phyloP scores from a whole-genome alignment of 2,329 filamentous ascomycete genomes.

The Alternaria tenuissima region DNA sequence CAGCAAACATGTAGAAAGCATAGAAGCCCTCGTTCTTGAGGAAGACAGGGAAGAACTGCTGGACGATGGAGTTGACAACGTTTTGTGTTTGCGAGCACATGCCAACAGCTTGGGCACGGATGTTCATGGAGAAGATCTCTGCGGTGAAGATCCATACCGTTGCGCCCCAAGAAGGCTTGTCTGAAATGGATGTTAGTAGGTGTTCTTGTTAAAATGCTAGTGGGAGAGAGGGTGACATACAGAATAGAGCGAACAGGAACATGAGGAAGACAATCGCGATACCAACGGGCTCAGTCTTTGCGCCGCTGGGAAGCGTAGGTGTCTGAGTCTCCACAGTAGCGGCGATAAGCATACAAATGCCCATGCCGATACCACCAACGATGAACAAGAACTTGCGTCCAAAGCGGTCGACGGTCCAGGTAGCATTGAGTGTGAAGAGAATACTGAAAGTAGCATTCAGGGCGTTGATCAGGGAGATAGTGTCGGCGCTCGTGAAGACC shows the following conservation, averaged over 20 bases:
- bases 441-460: conserved; percentile 77
- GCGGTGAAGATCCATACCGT: conserved; percentile 77
- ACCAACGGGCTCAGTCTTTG: conserved; percentile 67
- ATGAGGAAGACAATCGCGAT: conserved; percentile 74
- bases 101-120: conserved; percentile 74
- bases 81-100: conserved; percentile 68
- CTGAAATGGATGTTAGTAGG: conserved; percentile 43
- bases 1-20: conserved; percentile 65
- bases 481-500: conserved; percentile 64
- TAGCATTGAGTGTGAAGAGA: conserved; percentile 75
- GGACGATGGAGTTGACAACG: conserved; percentile 71
- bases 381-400: conserved; percentile 75
- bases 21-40: conserved; percentile 66
- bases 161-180: conserved; percentile 75
- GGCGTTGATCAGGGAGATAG: conserved; percentile 76
- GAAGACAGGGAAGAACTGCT: conserved; percentile 76
- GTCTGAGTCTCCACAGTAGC: conserved; percentile 66
- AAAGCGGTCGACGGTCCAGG: conserved; percentile 76
- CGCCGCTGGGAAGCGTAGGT: conserved; percentile 58
- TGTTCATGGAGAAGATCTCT: conserved; percentile 75
- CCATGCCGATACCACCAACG: conserved; percentile 73
- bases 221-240: conserved; percentile 44
- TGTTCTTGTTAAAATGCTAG: neutral
- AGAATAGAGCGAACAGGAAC: conserved; percentile 72
- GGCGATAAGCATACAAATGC: conserved; percentile 73